A percentile compares a stretch with the other conserved stretches of the same genome.
These are phyloP conservation scores for Phialophora macrospora DNA, from an alignment of 2,329 filamentous ascomycete species.

Conservation along the genomic window DNA sequence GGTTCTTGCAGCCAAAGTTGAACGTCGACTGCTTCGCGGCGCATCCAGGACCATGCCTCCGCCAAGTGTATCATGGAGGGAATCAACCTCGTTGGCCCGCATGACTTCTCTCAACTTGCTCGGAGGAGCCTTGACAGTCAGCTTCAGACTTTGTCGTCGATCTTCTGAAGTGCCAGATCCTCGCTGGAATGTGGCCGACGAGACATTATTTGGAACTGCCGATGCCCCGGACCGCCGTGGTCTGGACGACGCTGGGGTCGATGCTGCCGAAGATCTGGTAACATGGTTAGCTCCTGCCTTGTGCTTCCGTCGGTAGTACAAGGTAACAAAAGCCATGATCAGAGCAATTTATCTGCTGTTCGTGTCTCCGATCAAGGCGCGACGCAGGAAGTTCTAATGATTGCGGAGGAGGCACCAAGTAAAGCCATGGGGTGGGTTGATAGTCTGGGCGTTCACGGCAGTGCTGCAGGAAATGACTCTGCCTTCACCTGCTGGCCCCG, in stretches of 20 bases:
- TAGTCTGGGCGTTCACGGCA: not conserved
- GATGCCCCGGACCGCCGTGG: constrained; percentile 45
- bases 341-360: not conserved
- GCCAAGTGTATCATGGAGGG: constrained; percentile 51
- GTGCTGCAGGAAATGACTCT: not conserved
- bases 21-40: constrained; percentile 50
- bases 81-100: constrained; percentile 40
- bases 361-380: not conserved
- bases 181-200: constrained; percentile 31
- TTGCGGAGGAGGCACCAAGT: constrained; percentile 1
- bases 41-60: constrained; percentile 53
- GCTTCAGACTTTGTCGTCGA: constrained; percentile 49
- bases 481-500: not conserved
- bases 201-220: constrained; percentile 20
- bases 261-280: constrained; percentile 30
- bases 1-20: constrained; percentile 34
- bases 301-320: constrained; percentile 20
- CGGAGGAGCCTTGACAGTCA: constrained; percentile 57
- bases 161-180: constrained; percentile 40
- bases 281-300: constrained; percentile 28
- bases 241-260: constrained; percentile 42
- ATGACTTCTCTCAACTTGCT: constrained; percentile 57
- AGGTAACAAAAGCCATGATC: constrained; percentile 31
- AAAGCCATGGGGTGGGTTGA: not conserved
- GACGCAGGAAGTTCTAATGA: not conserved